phyloP scores from a whole-genome alignment of 371 early-diverging fungal species.

The Capillidium heterosporum region DNA sequence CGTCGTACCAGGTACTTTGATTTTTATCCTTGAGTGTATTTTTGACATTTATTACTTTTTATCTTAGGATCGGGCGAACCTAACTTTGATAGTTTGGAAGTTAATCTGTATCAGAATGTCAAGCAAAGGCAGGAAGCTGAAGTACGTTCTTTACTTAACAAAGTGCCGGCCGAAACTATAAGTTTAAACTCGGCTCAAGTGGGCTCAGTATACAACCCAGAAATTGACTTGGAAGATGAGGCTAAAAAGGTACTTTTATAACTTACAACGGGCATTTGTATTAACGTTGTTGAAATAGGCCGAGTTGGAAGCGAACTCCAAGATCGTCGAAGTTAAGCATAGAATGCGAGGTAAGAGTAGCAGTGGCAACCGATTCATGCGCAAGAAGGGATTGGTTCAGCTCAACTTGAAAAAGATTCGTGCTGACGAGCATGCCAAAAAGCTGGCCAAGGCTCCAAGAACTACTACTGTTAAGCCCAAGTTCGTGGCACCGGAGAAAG shows the following conservation, averaged over 20 bases:
- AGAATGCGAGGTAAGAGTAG: conserved; percentile 63
- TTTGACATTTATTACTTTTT: not conserved
- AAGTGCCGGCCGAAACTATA: conserved; percentile 83
- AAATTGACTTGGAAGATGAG: conserved; percentile 32
- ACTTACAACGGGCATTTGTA: not conserved
- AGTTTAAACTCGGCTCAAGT: conserved; percentile 56
- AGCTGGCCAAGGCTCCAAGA: no score
- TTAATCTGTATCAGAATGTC: conserved; percentile 86
- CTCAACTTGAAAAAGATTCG: not conserved
- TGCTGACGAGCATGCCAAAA: no score
- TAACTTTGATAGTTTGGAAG: conserved; percentile 87
- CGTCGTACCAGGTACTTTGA: conserved; percentile 64
- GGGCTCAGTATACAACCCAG: conserved; percentile 40
- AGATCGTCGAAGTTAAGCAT: conserved; percentile 36
- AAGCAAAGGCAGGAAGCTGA: conserved; percentile 85
- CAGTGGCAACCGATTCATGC: conserved; percentile 42
- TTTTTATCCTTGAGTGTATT: not conserved
- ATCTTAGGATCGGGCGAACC: conserved; percentile 72
- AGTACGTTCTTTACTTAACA: conserved; percentile 83
- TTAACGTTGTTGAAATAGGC: conserved; percentile 11
- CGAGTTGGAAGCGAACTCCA: conserved; percentile 20
- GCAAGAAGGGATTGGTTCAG: conserved; percentile 35
- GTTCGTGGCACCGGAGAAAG: no score
- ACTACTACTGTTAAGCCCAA: no score
- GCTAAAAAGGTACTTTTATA: conserved; percentile 12